phyloP scores from a whole-genome alignment of 495 filamentous ascomycete species.

The Xylaria cubensis region DNA sequence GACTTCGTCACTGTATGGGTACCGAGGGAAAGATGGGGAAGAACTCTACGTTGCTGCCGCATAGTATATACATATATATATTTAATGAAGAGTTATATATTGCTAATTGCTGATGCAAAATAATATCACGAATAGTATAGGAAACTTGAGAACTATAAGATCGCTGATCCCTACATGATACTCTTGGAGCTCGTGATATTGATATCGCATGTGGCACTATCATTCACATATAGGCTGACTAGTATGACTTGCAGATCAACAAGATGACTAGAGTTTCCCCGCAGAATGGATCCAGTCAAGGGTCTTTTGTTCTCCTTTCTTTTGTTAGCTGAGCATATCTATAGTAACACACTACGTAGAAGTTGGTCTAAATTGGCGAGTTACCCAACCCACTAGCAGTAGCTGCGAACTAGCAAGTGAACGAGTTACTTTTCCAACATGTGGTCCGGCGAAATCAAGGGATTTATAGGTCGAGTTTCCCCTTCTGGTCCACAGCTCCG shows the following conservation, averaged over 20 bases:
- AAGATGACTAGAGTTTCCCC: conserved; percentile 1
- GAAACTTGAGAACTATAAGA: neutral
- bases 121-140: neutral
- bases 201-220: conserved; percentile 12
- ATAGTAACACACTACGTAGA: neutral
- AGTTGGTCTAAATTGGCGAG: conserved; percentile 8
- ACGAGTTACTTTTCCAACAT: neutral
- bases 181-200: conserved; percentile 25
- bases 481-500: conserved; percentile 14
- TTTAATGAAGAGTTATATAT: neutral
- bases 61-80: no score
- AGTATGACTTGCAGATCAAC: conserved; percentile 13
- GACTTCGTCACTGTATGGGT: conserved; percentile 6
- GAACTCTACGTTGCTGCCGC: conserved; percentile 1
- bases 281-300: neutral
- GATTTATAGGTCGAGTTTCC: conserved; percentile 14
- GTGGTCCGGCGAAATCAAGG: neutral
- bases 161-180: neutral
- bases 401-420: neutral
- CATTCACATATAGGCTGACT: conserved; percentile 1
- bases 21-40: neutral
- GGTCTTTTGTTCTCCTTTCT: conserved; percentile 5
- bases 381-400: neutral
- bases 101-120: neutral
- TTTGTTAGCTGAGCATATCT: neutral